Evolutionary conservation across 2,329 filamentous ascomycete species (phyloP).

Genomic region (Colletotrichum liaoningense): DNA sequence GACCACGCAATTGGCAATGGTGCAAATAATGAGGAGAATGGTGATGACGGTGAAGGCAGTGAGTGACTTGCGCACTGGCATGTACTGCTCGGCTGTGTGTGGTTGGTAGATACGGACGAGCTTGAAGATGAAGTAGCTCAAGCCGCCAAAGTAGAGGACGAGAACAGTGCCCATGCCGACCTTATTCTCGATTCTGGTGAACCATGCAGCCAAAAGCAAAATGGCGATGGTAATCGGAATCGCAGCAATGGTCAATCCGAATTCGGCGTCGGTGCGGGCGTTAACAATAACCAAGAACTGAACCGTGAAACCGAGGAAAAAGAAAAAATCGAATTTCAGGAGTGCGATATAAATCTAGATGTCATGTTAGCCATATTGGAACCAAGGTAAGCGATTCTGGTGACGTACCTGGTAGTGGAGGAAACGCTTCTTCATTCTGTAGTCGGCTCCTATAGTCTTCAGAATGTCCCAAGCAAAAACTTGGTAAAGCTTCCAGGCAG

Average conservation of each 20-base stretch:
- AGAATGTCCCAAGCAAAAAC: constrained; percentile 99
- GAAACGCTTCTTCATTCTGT: constrained; percentile 96
- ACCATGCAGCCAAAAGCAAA: constrained; percentile 85
- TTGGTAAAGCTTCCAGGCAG: constrained; percentile 96
- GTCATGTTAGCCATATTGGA: not conserved
- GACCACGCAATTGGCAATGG: constrained; percentile 86
- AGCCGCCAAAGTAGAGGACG: constrained; percentile 85
- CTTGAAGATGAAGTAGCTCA: constrained; percentile 98
- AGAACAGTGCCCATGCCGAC: constrained; percentile 83
- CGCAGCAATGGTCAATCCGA: constrained; percentile 87
- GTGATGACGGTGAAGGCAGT: constrained; percentile 96
- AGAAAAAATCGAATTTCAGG: constrained; percentile 99
- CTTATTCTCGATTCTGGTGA: constrained; percentile 85
- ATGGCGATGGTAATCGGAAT: constrained; percentile 93
- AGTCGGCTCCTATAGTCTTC: constrained; percentile 97
- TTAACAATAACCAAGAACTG: constrained; percentile 96
- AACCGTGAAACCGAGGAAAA: constrained; percentile 98
- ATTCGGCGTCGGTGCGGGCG: constrained; percentile 76
- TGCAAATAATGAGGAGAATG: constrained; percentile 86
- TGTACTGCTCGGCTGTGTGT: constrained; percentile 70
- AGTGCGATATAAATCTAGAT: constrained; percentile 93
- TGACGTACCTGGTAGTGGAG: constrained; percentile 89
- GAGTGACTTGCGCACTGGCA: constrained; percentile 83
- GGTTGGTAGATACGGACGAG: constrained; percentile 92
- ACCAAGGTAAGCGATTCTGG: not conserved